phyloP scores from a whole-genome alignment of 108 stramenopile genomes.

The Cylindrotheca closterium region DNA sequence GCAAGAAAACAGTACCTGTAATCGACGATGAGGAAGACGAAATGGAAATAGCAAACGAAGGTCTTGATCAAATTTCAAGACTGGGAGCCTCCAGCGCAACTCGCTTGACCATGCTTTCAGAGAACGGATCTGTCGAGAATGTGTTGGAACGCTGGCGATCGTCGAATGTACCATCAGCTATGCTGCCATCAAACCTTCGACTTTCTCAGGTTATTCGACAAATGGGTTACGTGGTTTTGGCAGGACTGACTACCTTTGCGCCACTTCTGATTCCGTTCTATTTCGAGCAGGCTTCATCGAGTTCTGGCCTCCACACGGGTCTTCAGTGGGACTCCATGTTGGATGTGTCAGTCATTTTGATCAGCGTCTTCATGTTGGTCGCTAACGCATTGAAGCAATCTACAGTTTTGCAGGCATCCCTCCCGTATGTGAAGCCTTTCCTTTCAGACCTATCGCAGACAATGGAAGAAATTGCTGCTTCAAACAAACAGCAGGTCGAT shows the following conservation, averaged over 20 bases:
- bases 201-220: constrained; percentile 33
- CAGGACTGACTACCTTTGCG: constrained; percentile 10
- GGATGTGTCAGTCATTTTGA: constrained; percentile 54
- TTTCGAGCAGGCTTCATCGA: constrained; percentile 3
- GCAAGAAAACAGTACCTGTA: constrained; percentile 15
- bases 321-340: constrained; percentile 52
- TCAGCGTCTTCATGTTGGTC: constrained; percentile 44
- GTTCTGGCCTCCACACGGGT: constrained; percentile 5
- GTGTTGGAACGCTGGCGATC: constrained; percentile 57
- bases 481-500: constrained; percentile 15
- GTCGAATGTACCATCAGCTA: background rate
- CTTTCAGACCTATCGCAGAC: constrained; percentile 39
- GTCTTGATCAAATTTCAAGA: constrained; percentile 40
- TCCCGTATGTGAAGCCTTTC: constrained; percentile 39
- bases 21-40: constrained; percentile 39
- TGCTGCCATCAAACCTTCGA: background rate
- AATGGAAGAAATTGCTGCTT: constrained; percentile 43
- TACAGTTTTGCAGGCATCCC: constrained; percentile 27
- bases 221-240: constrained; percentile 37
- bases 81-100: constrained; percentile 74
- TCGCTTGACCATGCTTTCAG: constrained; percentile 58
- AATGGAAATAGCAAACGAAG: constrained; percentile 31
- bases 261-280: constrained; percentile 17
- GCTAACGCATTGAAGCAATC: constrained; percentile 37
- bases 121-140: constrained; percentile 60